Base-by-base conservation (phyloP, 208 protist species). In the Herpetomonas samuelpessoai region DNA sequence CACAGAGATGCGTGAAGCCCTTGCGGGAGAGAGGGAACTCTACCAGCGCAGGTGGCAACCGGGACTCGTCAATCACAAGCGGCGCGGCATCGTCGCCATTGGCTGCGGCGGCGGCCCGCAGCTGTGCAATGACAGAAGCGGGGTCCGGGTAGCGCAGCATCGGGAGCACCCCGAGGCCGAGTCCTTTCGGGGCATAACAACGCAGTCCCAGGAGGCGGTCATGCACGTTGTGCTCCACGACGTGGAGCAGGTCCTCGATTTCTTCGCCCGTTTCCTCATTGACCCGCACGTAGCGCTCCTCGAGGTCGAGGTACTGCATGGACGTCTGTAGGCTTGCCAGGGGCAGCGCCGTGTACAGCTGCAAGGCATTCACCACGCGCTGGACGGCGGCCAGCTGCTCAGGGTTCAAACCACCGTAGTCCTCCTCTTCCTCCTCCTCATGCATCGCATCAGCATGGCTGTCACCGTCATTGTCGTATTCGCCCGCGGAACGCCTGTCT, bases 211-310 rank as follows among this genome's bases (percentile, higher is more conserved):
- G 25, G 30, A 50, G 51, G 29, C 65, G 60, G 38, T 64, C 60
- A 41, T 57, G 55, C 18, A 44, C 47, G 68, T 72, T 61, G 2
- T 76, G 39, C 64, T 68, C 68, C 9, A 83, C 68, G 14, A 75
- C 63, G 62, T 83, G 62, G 35, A 78, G 49, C 14, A 65, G 1
- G 56, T 79, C 71, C 50, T 77, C 71, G 49, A 77, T 76, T 57
- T 72, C 65, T 44, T 83, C 71, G 1, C 56, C 48, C 0, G 67
- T 83, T 55, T 71, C 70, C 41, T 68, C 71, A 62, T 76, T 71
- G 25, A 83, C 31, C 51, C 71, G 67, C 26, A 76, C 69, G 62
- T 72, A 76, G 21, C 55, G 48, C 27, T 52, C 41, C 61, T 66
- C 61, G 10, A 66, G 44, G 44, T 61, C 56, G 19, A 35, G 7